Evolutionary conservation across 2,329 filamentous ascomycete genomes (phyloP), one percentile per base, ranked within the genome.

Genomic region (Colletotrichum kahawae): DNA sequence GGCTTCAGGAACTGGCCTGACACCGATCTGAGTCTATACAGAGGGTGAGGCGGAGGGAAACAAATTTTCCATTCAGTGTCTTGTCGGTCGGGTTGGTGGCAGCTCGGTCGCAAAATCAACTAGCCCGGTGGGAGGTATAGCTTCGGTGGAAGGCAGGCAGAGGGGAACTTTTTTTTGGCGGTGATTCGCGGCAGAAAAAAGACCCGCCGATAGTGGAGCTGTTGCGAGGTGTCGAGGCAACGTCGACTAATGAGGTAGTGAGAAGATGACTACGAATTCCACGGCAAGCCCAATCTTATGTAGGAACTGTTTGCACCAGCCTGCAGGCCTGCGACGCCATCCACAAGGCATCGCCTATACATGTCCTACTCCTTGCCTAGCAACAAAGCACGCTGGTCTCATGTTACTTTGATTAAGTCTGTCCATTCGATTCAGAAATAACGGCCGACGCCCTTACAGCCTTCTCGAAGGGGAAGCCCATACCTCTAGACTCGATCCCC

Each of bases 181-280:
- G 87, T 88, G 78, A 78, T 67, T 36, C 27, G 43, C 71, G 86
- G 87, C 87, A 88, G 83, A 86, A 86, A 67, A 81, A 81, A 43
- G 54, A 57, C 24, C 31, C 51, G 57, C 65, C 34, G 29, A 24
- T 48, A n/a, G 62, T 63, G 33, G 33, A 36, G 16, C 29, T 9
- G 33, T 63, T 5, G n/a, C 34, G 18, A 34, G 21, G 18, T 29
- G 57, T 62, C 31, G 29, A 36, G 57, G 57, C 29, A 62, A 62
- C 57, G 10, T 27, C 8, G n/a, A 13, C 21, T 13, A 62, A 13
- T 48, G 21, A 21, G 38, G 38, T 43, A 43, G 38, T 43, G 38
- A 43, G 38, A n/a, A 43, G 38, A n/a, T 18, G 38, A 18, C 38
- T n/a, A 43, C 38, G 18, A 43, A 43, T 9, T n/a, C 38, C 38